Evolutionary conservation across 257 asterid genomes (phyloP).

Genomic region (Coffea eugenioides): DNA sequence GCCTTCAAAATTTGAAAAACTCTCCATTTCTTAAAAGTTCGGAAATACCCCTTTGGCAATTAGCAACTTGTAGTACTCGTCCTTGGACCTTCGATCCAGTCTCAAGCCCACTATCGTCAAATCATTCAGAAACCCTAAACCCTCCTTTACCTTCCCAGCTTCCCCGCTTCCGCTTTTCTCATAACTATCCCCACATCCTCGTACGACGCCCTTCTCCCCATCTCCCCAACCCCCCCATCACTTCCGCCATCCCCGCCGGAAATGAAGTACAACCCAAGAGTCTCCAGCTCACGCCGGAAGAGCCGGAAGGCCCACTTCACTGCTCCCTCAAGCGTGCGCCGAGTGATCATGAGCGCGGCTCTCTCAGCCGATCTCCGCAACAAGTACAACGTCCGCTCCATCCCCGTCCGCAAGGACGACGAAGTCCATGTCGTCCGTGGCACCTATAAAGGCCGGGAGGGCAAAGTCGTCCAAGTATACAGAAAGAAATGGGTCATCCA

Average conservation of each 20-base stretch:
- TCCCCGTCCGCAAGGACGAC: conserved; percentile 89
- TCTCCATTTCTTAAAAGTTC: too few species aligned
- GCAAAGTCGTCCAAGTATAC: conserved; percentile 83
- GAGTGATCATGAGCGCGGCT: conserved; percentile 77
- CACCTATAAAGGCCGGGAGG: conserved; percentile 86
- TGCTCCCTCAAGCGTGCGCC: conserved; percentile 84
- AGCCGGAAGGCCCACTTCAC: conserved; percentile 86
- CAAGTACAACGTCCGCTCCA: conserved; percentile 68
- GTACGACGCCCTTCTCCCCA: too few species aligned
- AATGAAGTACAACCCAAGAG: conserved; percentile 76
- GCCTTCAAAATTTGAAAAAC: too few species aligned
- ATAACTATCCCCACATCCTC: background rate
- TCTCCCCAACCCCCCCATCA: background rate
- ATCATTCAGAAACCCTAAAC: conserved; percentile 13
- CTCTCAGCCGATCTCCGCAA: conserved; percentile 62
- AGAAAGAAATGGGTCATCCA: conserved; percentile 91
- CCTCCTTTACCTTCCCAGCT: background rate
- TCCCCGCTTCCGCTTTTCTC: background rate
- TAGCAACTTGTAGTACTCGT: too few species aligned
- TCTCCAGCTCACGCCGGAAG: conserved; percentile 82
- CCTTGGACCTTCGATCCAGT: too few species aligned
- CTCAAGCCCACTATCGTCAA: conserved; percentile 2
- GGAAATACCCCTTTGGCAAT: too few species aligned
- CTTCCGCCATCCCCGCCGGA: background rate
- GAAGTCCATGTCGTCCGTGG: conserved; percentile 85